These are phyloP conservation scores for Ustilago bromivora DNA, from an alignment of 1,284 basidiomycete species.

Conservation along the genomic window DNA sequence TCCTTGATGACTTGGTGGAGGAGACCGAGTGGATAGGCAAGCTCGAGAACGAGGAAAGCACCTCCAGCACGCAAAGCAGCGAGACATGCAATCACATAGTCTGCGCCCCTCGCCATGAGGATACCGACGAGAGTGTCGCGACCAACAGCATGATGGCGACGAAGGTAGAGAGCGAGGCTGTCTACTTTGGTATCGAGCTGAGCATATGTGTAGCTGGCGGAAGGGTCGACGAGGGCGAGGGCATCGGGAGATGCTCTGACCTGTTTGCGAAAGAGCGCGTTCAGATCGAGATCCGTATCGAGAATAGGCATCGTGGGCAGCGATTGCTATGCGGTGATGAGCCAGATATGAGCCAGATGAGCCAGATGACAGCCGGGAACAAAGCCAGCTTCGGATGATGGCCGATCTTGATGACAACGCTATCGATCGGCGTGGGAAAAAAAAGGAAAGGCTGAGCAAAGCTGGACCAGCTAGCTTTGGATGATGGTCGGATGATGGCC, in stretches of 20 bases:
- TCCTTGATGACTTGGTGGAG: constrained; percentile 66
- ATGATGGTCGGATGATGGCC: not conserved
- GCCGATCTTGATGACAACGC: not conserved
- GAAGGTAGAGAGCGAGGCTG: constrained; percentile 53
- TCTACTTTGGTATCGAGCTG: constrained; percentile 60
- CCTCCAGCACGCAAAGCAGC: constrained; percentile 68
- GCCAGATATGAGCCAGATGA: not conserved
- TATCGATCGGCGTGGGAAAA: not conserved
- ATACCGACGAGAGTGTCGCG: constrained; percentile 64
- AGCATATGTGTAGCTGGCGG: constrained; percentile 57
- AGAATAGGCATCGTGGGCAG: constrained; percentile 36
- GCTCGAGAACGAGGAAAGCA: constrained; percentile 68
- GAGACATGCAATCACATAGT: constrained; percentile 67
- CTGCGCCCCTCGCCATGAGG: constrained; percentile 62
- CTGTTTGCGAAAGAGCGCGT: constrained; percentile 55
- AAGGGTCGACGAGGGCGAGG: constrained; percentile 47
- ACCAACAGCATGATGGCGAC: constrained; percentile 49
- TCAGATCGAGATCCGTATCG: constrained; percentile 50
- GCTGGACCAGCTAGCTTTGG: not conserved
- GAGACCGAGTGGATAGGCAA: constrained; percentile 66
- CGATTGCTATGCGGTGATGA: not conserved
- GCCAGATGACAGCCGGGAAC: not conserved
- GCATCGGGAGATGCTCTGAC: constrained; percentile 51
- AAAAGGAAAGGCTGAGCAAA: not conserved
- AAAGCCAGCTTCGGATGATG: not conserved